Evolutionary conservation across 352 stramenopile genomes (phyloP).

Genomic region (Albugo candida): DNA sequence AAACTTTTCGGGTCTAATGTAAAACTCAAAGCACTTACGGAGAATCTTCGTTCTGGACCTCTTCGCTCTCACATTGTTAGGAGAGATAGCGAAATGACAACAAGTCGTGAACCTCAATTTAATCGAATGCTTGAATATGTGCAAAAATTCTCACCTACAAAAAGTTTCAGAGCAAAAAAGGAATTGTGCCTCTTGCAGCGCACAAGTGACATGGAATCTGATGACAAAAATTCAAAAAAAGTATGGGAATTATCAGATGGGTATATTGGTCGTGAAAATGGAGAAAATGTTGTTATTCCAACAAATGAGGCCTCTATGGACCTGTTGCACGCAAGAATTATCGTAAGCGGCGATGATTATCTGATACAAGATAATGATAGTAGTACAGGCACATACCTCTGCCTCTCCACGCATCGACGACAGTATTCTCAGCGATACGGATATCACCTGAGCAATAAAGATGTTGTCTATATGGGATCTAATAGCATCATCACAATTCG

Average conservation of each 20-base stretch:
- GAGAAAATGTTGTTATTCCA: slow-evolving; percentile 21
- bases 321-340: slow-evolving; percentile 35
- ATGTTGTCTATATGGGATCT: slow-evolving; percentile 26
- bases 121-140: no score
- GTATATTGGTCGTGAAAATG: slow-evolving; percentile 33
- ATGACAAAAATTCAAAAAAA: slow-evolving; percentile 7
- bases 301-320: slow-evolving; percentile 49
- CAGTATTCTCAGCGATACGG: slow-evolving; percentile 50
- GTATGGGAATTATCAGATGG: slow-evolving; percentile 41
- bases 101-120: no score
- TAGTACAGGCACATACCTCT: slow-evolving; percentile 35
- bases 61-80: no score
- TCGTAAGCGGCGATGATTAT: slow-evolving; percentile 39
- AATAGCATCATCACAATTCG: slow-evolving; percentile 16
- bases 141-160: no score
- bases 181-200: background rate
- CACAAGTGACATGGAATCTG: background rate
- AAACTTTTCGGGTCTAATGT: no score
- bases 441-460: slow-evolving; percentile 27
- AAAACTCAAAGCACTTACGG: no score
- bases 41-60: no score
- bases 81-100: no score
- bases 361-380: slow-evolving; percentile 29
- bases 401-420: slow-evolving; percentile 39
- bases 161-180: no score